These are phyloP conservation scores for Cairneyella variabilis DNA, from an alignment of 495 filamentous ascomycete species.

Conservation along the genomic window DNA sequence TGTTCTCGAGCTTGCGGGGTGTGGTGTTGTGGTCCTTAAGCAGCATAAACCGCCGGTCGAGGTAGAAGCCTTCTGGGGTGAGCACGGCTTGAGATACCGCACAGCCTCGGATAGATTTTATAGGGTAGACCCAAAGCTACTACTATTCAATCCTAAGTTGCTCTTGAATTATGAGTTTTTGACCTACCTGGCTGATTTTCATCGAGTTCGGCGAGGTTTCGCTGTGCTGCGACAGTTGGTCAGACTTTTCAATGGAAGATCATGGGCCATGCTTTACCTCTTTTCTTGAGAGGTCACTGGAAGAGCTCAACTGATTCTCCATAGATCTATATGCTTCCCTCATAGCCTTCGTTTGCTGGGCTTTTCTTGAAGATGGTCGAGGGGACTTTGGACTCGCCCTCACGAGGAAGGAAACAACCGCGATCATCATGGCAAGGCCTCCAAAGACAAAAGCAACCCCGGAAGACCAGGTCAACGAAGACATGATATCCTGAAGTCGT, in stretches of 20 bases:
- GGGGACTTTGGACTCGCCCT: not conserved
- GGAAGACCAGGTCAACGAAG: no score
- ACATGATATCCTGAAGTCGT: no score
- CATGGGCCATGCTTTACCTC: no score
- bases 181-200: constrained; percentile 39
- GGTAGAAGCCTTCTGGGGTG: constrained; percentile 62
- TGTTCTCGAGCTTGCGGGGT: constrained; percentile 46
- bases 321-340: constrained; percentile 14
- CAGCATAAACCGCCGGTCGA: constrained; percentile 81
- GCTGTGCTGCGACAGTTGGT: not conserved
- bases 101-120: constrained; percentile 76
- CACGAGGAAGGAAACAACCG: not conserved
- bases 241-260: constrained; percentile 23
- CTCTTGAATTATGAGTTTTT: no score
- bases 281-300: no score
- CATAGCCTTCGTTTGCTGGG: constrained; percentile 8
- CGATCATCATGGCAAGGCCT: not conserved
- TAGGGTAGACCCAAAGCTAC: constrained; percentile 82
- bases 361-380: constrained; percentile 6
- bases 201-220: not conserved
- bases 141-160: not conserved
- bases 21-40: constrained; percentile 41
- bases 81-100: constrained; percentile 50
- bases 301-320: not conserved
- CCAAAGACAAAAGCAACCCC: no score